These are phyloP conservation scores for Yarrowia alimentaria DNA, from an alignment of 805 yeast species.

Conservation along the genomic window DNA sequence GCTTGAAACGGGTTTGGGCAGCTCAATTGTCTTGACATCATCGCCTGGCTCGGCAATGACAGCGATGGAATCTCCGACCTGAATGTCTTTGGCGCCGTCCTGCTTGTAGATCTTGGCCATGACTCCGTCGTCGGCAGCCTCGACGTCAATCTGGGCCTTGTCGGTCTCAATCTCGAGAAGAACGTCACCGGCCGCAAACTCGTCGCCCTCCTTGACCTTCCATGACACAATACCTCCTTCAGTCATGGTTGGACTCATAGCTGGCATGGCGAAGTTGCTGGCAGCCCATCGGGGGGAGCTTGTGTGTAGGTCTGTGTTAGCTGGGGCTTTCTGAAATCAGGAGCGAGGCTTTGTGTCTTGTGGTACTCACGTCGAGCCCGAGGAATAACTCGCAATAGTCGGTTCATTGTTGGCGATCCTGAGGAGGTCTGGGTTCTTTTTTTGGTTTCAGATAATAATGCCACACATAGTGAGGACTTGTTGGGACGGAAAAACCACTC, in stretches of 20 bases:
- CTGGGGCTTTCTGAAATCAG: too few species aligned
- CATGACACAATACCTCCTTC: slow-evolving; percentile 89
- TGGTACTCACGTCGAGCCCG: slow-evolving; percentile 23
- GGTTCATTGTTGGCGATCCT: slow-evolving; percentile 1
- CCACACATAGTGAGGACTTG: too few species aligned
- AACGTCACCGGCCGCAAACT: slow-evolving; percentile 83
- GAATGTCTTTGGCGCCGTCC: slow-evolving; percentile 75
- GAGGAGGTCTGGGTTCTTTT: background rate
- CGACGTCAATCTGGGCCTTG: slow-evolving; percentile 96
- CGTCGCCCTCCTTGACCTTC: slow-evolving; percentile 75
- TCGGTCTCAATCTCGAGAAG: slow-evolving; percentile 97
- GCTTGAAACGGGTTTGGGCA: slow-evolving; percentile 46
- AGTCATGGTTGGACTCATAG: slow-evolving; percentile 99
- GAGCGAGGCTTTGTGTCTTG: too few species aligned
- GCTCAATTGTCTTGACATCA: slow-evolving; percentile 61
- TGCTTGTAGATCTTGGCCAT: slow-evolving; percentile 67
- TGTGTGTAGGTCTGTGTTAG: slow-evolving; percentile 24
- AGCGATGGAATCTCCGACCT: slow-evolving; percentile 90
- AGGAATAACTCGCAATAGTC: slow-evolving; percentile 22
- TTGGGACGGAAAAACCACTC: slow-evolving; percentile 27
- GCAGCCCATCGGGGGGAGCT: slow-evolving; percentile 31
- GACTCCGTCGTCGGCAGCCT: slow-evolving; percentile 90
- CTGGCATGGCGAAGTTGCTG: slow-evolving; percentile 79
- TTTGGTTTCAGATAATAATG: background rate
- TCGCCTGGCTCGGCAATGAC: slow-evolving; percentile 85